Conservation (phyloP, 768 basidiomycete genomes). For the Agrocybe praecox region DNA sequence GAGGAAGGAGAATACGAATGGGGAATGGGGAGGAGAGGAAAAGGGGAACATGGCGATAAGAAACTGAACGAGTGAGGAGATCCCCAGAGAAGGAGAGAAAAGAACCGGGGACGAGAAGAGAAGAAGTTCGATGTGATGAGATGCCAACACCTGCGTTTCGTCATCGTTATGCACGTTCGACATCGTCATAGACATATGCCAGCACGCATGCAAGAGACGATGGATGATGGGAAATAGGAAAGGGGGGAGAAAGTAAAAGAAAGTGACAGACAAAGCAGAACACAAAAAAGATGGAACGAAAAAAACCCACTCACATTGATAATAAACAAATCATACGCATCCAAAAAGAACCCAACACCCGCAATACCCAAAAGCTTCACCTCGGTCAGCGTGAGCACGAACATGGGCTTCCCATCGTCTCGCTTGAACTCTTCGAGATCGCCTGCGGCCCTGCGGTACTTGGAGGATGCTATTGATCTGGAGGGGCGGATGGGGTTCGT, state of each 20-base stretch:
- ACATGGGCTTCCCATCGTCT: conserved; percentile 16
- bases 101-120: too few species aligned
- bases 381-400: conserved; percentile 16
- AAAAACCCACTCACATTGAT: conserved; percentile 20
- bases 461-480: background rate
- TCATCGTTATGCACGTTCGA: too few species aligned
- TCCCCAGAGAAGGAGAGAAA: too few species aligned
- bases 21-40: background rate
- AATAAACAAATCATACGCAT: conserved; percentile 26
- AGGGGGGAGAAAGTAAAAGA: background rate
- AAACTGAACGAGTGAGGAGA: too few species aligned
- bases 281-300: background rate
- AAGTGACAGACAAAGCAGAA: background rate
- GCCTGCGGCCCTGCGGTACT: background rate
- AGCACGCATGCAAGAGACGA: too few species aligned
- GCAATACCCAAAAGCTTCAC: conserved; percentile 21
- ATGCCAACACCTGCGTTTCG: too few species aligned
- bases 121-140: too few species aligned
- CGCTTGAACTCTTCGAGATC: conserved; percentile 19
- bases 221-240: too few species aligned
- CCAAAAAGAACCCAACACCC: conserved; percentile 20
- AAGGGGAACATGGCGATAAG: background rate
- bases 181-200: too few species aligned
- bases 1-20: too few species aligned
- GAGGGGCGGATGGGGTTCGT: background rate